Base-by-base conservation (phyloP, 768 basidiomycete genomes). In the Nevesoporus exiguus region DNA sequence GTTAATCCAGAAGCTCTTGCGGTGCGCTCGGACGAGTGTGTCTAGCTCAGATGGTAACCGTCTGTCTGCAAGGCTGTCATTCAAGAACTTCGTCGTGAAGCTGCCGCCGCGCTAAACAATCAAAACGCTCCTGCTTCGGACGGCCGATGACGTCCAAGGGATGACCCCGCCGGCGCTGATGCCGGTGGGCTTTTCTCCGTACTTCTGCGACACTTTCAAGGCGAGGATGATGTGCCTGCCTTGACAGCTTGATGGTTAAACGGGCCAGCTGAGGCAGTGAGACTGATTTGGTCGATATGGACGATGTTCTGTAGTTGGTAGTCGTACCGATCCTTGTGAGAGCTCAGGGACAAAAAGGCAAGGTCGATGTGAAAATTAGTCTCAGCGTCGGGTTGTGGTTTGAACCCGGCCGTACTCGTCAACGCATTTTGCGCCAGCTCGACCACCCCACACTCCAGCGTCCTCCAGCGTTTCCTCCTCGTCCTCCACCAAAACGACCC, bases 1-100 rank as follows among this genome's bases (percentile, higher is more conserved):
- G 90, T 89, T 44, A 96, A 95, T 69, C 91, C 93, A 11, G 92
- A 95, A 64, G 93, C 92, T 0, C 77, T 96, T 43, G 93, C 93
- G 61, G 93, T 95, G 67, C 51, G 85, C 73, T 15, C 70, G 62
- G 33, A 50, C 24, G 17, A 51, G 14, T 36, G 25, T 34, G 45
- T 42, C 17, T 7, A 24, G 47, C n/a, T 62, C 48, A 52, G 27
- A 22, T 51, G 13, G 51, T 44, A 24, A 51, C 53, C 36, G 21
- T 51, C 19, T 47, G 21, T 51, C 19, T 47, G 24, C 54, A 45
- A 94, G 90, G 88, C 86, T 33, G 90, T 93, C 3, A 82, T 94
- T 49, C 88, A 89, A 64, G 91, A 93, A 67, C 81, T 94, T 19
- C 78, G 90, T 51, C 76, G 86, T 49, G 90, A 93, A 71, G 83